phyloP scores from a whole-genome alignment of 306 rosid genomes.

The Styphnolobium japonicum region DNA sequence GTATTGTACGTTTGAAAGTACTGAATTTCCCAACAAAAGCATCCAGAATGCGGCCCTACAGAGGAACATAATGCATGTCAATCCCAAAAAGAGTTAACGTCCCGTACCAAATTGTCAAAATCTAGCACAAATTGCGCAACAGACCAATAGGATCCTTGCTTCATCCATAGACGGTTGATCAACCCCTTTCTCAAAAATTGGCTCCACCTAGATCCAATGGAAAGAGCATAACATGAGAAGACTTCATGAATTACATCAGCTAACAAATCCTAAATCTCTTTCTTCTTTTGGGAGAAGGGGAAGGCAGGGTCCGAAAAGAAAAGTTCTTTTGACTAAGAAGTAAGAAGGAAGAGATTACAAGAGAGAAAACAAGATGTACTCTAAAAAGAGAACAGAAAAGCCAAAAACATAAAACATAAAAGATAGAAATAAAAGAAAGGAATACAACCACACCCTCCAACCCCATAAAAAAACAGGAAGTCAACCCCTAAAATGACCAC shows the following conservation, averaged over 20 bases:
- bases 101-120: slow-evolving; percentile 12
- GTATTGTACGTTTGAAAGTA: slow-evolving; percentile 93
- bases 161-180: slow-evolving; percentile 96
- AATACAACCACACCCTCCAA: not conserved
- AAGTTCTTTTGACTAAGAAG: not conserved
- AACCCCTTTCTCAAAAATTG: slow-evolving; percentile 95
- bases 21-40: slow-evolving; percentile 97
- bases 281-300: not conserved
- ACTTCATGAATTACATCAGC: slow-evolving; percentile 20
- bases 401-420: not conserved
- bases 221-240: slow-evolving; percentile 22
- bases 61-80: slow-evolving; percentile 21
- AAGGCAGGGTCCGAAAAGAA: not conserved
- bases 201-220: slow-evolving; percentile 80
- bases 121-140: slow-evolving; percentile 31
- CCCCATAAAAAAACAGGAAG: not conserved
- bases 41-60: slow-evolving; percentile 93
- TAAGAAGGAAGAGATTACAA: not conserved
- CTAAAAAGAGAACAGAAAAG: not conserved
- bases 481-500: not conserved
- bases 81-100: slow-evolving; percentile 24
- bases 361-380: not conserved
- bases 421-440: not conserved
- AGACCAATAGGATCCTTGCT: slow-evolving; percentile 91
- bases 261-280: slow-evolving; percentile 8